Percentiles rank a stretch among this genome's conserved stretches.
These are phyloP conservation scores for Gillenia trifoliata DNA, from an alignment of 306 rosid genomes.

Conservation along the genomic window DNA sequence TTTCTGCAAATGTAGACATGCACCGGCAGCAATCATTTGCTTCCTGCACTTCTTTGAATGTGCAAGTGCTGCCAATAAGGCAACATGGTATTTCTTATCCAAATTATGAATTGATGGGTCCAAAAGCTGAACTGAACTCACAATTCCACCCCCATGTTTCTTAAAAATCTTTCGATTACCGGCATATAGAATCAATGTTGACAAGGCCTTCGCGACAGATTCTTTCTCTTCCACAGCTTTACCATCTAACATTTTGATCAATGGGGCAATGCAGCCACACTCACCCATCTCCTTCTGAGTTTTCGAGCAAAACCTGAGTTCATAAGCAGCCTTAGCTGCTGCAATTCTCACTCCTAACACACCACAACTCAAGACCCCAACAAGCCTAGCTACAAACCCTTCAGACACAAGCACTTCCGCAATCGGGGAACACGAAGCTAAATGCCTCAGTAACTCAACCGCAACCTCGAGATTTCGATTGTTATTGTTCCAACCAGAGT, in stretches of 20 bases:
- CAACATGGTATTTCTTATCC: conserved; percentile 74
- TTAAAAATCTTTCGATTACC: conserved; percentile 54
- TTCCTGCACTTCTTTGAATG: conserved; percentile 70
- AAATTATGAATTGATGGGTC: conserved; percentile 61
- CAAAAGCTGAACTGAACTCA: conserved; percentile 61
- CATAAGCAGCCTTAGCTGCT: conserved; percentile 61
- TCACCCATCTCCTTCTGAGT: conserved; percentile 81
- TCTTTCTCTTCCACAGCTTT: conserved; percentile 85
- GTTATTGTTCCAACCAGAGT: conserved; percentile 29
- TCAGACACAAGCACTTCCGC: conserved; percentile 56
- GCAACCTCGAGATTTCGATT: conserved; percentile 59
- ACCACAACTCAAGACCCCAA: conserved; percentile 51
- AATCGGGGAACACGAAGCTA: conserved; percentile 38
- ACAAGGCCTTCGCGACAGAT: conserved; percentile 72
- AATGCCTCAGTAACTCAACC: conserved; percentile 53
- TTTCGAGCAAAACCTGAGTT: conserved; percentile 51
- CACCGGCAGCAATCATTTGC: conserved; percentile 78
- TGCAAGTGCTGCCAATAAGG: conserved; percentile 48
- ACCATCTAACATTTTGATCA: conserved; percentile 85
- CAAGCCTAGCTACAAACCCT: conserved; percentile 53
- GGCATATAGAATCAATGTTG: conserved; percentile 35
- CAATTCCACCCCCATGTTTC: conserved; percentile 64
- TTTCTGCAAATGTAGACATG: conserved; percentile 58
- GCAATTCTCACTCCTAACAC: conserved; percentile 64
- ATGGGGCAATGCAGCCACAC: conserved; percentile 46